These are phyloP conservation scores for Umbelopsis isabellina DNA, from an alignment of 192 early-diverging fungal genomes.

Conservation along the genomic window DNA sequence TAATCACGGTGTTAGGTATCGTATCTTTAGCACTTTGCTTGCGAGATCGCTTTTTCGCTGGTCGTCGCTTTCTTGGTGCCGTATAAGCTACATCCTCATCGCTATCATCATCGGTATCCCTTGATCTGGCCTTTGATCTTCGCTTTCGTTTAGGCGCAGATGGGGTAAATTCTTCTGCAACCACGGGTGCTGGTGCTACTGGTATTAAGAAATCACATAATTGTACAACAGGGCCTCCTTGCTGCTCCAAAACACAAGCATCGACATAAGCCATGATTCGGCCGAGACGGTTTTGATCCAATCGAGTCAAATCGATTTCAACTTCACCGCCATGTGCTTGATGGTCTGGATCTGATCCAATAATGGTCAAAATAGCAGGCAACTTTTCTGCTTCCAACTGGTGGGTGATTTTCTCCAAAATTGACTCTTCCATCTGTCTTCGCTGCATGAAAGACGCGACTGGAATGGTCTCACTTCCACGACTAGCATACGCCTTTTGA, in stretches of 20 bases:
- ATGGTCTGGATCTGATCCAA: constrained; percentile 26
- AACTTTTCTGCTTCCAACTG: constrained; percentile 36
- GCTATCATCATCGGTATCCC: background rate
- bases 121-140: constrained; percentile 16
- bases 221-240: constrained; percentile 32
- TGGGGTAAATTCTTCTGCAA: background rate
- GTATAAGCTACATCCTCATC: constrained; percentile 9
- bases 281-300: constrained; percentile 34
- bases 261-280: constrained; percentile 40
- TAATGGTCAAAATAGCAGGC: constrained; percentile 37
- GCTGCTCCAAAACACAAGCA: constrained; percentile 39
- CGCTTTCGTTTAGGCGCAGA: background rate
- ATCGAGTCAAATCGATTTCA: constrained; percentile 40
- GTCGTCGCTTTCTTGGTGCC: constrained; percentile 3
- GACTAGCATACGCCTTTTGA: constrained; percentile 13
- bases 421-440: constrained; percentile 38
- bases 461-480: background rate
- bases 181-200: constrained; percentile 3
- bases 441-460: constrained; percentile 31
- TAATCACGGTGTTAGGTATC: background rate
- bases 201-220: constrained; percentile 20
- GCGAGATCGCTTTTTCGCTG: constrained; percentile 1
- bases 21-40: background rate
- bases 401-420: constrained; percentile 35
- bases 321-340: constrained; percentile 34